These are phyloP conservation scores for Neoarthrinium moseri DNA, from an alignment of 2,329 filamentous ascomycete species.

Conservation along the genomic window DNA sequence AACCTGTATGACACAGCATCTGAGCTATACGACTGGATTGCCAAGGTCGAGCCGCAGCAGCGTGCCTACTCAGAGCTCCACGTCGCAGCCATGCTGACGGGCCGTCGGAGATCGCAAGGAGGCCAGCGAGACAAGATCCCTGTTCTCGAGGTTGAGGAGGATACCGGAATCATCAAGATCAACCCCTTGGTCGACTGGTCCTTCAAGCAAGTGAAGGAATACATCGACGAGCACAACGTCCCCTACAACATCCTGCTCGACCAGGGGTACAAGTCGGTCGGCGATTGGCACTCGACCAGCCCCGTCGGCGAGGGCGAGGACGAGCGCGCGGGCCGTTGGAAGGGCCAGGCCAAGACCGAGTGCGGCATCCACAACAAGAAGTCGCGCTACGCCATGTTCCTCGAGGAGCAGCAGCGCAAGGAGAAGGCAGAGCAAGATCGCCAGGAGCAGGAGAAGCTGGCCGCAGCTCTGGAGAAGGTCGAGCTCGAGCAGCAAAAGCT, in stretches of 20 bases:
- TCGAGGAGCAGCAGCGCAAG: slow-evolving; percentile 72
- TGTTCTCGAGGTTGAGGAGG: slow-evolving; percentile 86
- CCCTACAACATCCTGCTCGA: slow-evolving; percentile 93
- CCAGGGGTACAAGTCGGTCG: slow-evolving; percentile 94
- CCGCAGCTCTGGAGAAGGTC: slow-evolving; percentile 19
- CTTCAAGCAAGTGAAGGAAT: slow-evolving; percentile 85
- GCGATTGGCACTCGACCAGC: slow-evolving; percentile 96
- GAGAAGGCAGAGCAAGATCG: slow-evolving; percentile 61
- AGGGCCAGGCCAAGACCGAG: slow-evolving; percentile 93
- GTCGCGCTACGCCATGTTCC: slow-evolving; percentile 85
- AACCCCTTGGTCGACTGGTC: slow-evolving; percentile 95
- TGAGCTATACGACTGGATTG: slow-evolving; percentile 93
- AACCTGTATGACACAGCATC: slow-evolving; percentile 82
- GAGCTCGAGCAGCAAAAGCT: slow-evolving; percentile 13
- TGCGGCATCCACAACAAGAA: slow-evolving; percentile 99
- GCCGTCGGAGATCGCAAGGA: slow-evolving; percentile 87
- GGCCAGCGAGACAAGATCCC: slow-evolving; percentile 87
- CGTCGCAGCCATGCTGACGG: slow-evolving; percentile 88
- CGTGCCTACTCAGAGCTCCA: slow-evolving; percentile 84
- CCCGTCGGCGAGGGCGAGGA: slow-evolving; percentile 90
- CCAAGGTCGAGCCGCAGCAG: slow-evolving; percentile 95
- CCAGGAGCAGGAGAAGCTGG: slow-evolving; percentile 34
- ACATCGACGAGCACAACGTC: slow-evolving; percentile 82
- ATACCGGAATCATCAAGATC: slow-evolving; percentile 91
- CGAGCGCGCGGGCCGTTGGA: slow-evolving; percentile 95